Evolutionary conservation across 2,329 filamentous ascomycete species (phyloP).

Genomic region (Akanthomyces lecanii): DNA sequence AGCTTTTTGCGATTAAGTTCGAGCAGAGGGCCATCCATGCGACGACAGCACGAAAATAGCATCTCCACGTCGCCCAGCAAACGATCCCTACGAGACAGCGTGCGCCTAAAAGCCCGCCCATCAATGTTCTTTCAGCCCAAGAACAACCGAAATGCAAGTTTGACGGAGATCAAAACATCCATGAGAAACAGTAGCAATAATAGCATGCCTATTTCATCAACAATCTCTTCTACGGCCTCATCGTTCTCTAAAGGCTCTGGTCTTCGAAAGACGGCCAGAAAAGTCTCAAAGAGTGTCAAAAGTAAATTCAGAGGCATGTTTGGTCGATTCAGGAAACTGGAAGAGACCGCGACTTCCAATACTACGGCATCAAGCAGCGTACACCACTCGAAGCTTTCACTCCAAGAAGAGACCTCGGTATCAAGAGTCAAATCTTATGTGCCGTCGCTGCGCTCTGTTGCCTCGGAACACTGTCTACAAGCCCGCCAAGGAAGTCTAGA

Average conservation of each 20-base stretch:
- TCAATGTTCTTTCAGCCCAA: slow-evolving; percentile 43
- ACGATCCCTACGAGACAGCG: slow-evolving; percentile 12
- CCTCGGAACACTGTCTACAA: slow-evolving; percentile 42
- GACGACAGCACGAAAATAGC: not conserved
- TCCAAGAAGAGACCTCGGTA: slow-evolving; percentile 41
- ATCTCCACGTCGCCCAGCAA: slow-evolving; percentile 10
- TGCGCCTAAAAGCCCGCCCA: slow-evolving; percentile 36
- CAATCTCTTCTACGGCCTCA: slow-evolving; percentile 25
- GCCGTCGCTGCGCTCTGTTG: slow-evolving; percentile 46
- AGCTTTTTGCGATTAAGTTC: slow-evolving; percentile 39
- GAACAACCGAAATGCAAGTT: slow-evolving; percentile 30
- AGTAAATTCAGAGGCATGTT: slow-evolving; percentile 51
- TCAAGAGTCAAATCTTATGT: slow-evolving; percentile 46
- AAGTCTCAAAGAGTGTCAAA: slow-evolving; percentile 59
- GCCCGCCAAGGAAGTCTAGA: slow-evolving; percentile 54
- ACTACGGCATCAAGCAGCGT: slow-evolving; percentile 29
- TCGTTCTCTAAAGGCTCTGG: slow-evolving; percentile 26
- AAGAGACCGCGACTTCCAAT: slow-evolving; percentile 19
- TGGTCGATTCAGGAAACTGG: slow-evolving; percentile 24
- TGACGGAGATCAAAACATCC: slow-evolving; percentile 43
- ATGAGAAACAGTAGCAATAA: slow-evolving; percentile 44
- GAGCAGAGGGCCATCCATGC: not conserved
- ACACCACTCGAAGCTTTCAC: slow-evolving; percentile 29
- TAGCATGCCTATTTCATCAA: slow-evolving; percentile 32
- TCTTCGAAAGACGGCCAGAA: slow-evolving; percentile 52